These are phyloP conservation scores for Pyropia yezoensis DNA, from an alignment of 23 red algal genomes.

Conservation along the genomic window DNA sequence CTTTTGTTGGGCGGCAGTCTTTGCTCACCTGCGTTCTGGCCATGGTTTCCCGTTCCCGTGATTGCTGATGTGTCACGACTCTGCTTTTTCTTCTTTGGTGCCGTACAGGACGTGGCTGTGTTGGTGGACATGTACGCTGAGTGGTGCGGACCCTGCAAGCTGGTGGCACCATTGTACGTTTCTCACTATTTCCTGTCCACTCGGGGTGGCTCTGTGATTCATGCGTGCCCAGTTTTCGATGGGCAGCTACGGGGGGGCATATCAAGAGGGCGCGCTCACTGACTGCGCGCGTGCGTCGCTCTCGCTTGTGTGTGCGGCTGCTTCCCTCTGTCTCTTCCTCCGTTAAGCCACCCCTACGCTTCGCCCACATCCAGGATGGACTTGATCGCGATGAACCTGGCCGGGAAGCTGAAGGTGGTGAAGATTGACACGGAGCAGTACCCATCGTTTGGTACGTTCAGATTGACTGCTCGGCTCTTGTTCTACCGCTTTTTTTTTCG, in stretches of 20 bases:
- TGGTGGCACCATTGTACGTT: constrained; percentile 74
- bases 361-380: constrained; percentile 42
- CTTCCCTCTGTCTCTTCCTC: neutral
- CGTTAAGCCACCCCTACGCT: neutral
- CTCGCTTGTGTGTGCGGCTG: neutral
- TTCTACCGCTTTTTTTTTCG: no score
- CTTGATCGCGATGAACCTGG: constrained; percentile 69
- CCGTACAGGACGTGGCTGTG: constrained; percentile 40
- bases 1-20: no score
- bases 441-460: constrained; percentile 25
- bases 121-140: constrained; percentile 91
- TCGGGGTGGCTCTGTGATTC: neutral
- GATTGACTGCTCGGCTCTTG: no score
- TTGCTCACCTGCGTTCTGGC: no score
- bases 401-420: constrained; percentile 67
- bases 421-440: constrained; percentile 96
- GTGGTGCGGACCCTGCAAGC: constrained; percentile 97
- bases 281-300: neutral
- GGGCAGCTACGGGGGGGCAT: neutral
- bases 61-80: neutral
- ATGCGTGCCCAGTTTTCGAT: neutral
- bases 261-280: neutral
- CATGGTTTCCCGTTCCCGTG: no score
- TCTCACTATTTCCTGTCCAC: neutral
- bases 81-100: no score